phyloP scores from a whole-genome alignment of 2,329 filamentous ascomycete genomes.

The Fusarium irregulare region DNA sequence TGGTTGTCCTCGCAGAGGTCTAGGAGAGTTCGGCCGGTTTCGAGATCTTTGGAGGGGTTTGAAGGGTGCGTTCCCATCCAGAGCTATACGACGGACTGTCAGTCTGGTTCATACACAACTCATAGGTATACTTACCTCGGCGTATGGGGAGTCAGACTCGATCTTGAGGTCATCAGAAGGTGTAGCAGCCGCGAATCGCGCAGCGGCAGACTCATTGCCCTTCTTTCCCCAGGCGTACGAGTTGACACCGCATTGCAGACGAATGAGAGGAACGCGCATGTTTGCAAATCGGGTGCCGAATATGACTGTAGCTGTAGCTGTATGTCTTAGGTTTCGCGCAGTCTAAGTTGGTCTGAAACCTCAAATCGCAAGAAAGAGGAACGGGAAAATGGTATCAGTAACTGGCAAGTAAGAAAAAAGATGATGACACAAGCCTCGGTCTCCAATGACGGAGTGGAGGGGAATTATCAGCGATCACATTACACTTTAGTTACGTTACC shows the following conservation, averaged over 20 bases:
- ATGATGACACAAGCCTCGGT: conserved; percentile 17
- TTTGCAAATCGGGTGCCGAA: too few species aligned
- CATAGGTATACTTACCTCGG: conserved; percentile 71
- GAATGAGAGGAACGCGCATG: conserved; percentile 84
- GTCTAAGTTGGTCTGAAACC: not conserved
- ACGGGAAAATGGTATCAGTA: not conserved
- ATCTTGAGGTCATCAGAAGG: conserved; percentile 79
- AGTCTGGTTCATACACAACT: not conserved
- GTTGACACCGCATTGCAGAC: conserved; percentile 92
- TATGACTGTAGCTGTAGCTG: not conserved
- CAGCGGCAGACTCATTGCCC: conserved; percentile 86
- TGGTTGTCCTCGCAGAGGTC: conserved; percentile 90
- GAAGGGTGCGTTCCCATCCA: conserved; percentile 99
- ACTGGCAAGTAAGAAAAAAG: conserved; percentile 1
- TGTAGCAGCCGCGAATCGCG: conserved; percentile 88
- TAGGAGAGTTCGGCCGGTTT: conserved; percentile 85
- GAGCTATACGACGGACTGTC: conserved; percentile 65
- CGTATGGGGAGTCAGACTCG: conserved; percentile 89
- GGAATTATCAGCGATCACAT: conserved; percentile 4
- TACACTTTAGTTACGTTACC: conserved; percentile 4
- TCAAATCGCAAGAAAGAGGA: not conserved
- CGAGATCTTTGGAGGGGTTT: conserved; percentile 89
- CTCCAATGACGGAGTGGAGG: conserved; percentile 24
- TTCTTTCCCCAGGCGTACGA: conserved; percentile 99
- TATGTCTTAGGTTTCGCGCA: not conserved